Base-by-base conservation (phyloP, 2,329 filamentous ascomycete species). In the Cyclaneusma minus region DNA sequence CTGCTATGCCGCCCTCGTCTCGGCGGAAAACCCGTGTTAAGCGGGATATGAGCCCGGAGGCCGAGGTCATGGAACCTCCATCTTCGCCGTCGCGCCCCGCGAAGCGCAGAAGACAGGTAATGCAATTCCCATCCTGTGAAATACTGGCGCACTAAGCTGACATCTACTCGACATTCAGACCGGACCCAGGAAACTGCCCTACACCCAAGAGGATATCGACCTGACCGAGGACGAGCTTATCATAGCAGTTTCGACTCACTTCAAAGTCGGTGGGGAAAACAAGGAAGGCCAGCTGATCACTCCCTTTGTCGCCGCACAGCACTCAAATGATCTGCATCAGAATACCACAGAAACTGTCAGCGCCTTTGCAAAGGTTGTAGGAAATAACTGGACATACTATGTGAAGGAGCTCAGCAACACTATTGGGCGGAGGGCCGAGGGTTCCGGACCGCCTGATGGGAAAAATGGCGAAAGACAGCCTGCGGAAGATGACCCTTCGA, bases 311-410 rank as follows among this genome's bases (percentile, higher is more conserved):
- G 65, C 61, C 46, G 61, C 59, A 35, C 68, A 76, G 29, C 65
- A 76, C 38, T 56, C 69, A 29, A 78, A 79, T 45, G 53, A 61
- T 22, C 66, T 71, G 29, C 70, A 77, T 45, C 66, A 72, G 41
- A 64, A 68, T 28, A 45, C 41, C 34, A 60, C 60, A 21, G 64
- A 71, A 21, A 68, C 68, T 12, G 70, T 78, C 34, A 63, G 71
- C 42, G 81, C 81, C 18, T 89, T 81, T 48, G 81, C 80, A 29
- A 87, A 87, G 55, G 75, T 89, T 33, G 72, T 79, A 12, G 81
- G 78, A 10, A 68, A 72, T 37, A 76, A 82, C 45, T 89, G 81
- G 81, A 84, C 80, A 7, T 89, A 77, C 50, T 87, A 83, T 45
- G 71, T 87, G 33, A 78, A 75, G 34, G 72, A 74, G 35, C 62